phyloP scores from a whole-genome alignment of 129 eudicot species.

The Escallonia herrerae region DNA sequence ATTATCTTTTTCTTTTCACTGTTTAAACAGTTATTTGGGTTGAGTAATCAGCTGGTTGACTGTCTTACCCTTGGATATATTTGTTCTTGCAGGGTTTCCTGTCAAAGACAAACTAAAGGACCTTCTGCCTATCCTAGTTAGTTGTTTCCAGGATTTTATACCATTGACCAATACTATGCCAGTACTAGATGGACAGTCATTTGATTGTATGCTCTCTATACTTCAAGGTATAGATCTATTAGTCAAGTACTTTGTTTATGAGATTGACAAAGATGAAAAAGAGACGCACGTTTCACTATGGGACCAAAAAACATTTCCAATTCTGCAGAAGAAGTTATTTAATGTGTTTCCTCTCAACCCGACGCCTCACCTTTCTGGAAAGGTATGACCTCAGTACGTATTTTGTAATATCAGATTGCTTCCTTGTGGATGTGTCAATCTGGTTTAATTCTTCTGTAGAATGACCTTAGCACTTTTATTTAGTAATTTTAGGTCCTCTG shows the following conservation, averaged over 20 bases:
- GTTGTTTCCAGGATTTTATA: conserved; percentile 65
- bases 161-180: conserved; percentile 36
- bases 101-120: conserved; percentile 43
- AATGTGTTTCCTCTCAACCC: conserved; percentile 59
- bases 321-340: conserved; percentile 53
- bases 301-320: conserved; percentile 29
- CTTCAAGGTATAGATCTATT: conserved; percentile 57
- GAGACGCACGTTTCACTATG: conserved; percentile 12
- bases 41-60: not conserved
- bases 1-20: not conserved
- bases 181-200: conserved; percentile 64
- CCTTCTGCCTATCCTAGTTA: conserved; percentile 64
- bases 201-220: conserved; percentile 72
- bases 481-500: not conserved
- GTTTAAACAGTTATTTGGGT: not conserved
- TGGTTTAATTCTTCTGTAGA: not conserved
- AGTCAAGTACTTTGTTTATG: conserved; percentile 46
- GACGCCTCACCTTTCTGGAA: conserved; percentile 39
- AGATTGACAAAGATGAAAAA: conserved; percentile 17
- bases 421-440: not conserved
- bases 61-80: not conserved
- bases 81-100: conserved; percentile 34
- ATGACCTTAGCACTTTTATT: too few species aligned
- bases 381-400: conserved; percentile 34
- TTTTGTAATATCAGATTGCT: not conserved